These are phyloP conservation scores for Boletus edulis DNA, from an alignment of 768 basidiomycete species.

Conservation along the genomic window DNA sequence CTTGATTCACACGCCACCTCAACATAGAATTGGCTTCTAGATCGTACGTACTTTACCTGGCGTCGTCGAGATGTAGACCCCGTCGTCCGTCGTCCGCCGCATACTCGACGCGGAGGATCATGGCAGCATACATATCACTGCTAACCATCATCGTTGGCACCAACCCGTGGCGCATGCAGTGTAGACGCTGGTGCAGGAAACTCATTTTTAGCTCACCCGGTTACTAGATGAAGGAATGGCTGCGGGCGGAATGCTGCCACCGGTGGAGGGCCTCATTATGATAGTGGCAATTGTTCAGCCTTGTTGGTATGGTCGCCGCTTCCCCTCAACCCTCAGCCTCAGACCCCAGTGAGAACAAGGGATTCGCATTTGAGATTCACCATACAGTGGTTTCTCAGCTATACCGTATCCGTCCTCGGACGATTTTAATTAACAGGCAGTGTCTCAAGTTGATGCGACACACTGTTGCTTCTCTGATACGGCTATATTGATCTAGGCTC, in stretches of 20 bases:
- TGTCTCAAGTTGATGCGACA: slow-evolving; percentile 8
- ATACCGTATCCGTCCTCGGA: neutral
- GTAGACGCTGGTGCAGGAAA: neutral
- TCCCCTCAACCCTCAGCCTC: slow-evolving; percentile 22
- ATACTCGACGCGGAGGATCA: no score
- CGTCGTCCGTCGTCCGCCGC: no score
- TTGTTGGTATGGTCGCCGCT: slow-evolving; percentile 20
- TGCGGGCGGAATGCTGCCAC: neutral
- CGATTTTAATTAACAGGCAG: neutral
- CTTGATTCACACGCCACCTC: slow-evolving; percentile 25
- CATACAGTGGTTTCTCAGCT: no score
- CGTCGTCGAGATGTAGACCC: no score
- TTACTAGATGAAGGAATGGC: neutral
- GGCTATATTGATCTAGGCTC: neutral
- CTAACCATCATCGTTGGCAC: neutral
- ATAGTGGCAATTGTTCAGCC: slow-evolving; percentile 10
- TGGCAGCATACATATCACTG: no score
- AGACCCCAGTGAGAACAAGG: slow-evolving; percentile 1
- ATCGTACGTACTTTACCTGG: neutral
- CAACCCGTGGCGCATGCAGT: neutral
- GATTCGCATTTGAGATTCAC: slow-evolving; percentile 22
- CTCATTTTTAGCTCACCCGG: slow-evolving; percentile 11
- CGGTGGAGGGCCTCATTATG: neutral
- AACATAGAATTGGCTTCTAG: slow-evolving; percentile 4
- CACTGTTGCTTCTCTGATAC: neutral